Evolutionary conservation across 2,329 filamentous ascomycete genomes (phyloP).

Genomic region (Sclerotinia sclerotiorum): DNA sequence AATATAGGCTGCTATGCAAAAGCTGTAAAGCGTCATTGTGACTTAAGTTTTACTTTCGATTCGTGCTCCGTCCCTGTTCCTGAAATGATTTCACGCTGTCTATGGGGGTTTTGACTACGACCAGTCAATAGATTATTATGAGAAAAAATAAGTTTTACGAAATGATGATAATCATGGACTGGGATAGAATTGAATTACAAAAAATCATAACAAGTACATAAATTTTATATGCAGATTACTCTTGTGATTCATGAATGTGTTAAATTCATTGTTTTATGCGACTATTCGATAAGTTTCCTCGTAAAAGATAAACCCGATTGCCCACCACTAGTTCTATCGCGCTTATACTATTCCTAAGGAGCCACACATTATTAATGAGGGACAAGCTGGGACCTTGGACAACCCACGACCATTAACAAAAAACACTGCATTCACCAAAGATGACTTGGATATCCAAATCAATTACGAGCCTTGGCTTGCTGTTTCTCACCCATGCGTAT

Average conservation of each 20-base stretch:
- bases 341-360: conserved; percentile 23
- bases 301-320: neutral
- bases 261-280: neutral
- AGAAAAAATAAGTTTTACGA: conserved; percentile 26
- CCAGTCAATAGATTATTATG: conserved; percentile 19
- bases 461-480: conserved; percentile 70
- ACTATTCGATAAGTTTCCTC: neutral
- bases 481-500: conserved; percentile 86
- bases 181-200: conserved; percentile 35
- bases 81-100: conserved; percentile 33
- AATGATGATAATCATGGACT: conserved; percentile 38
- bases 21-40: conserved; percentile 64
- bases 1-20: conserved; percentile 73
- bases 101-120: conserved; percentile 31
- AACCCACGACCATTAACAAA: conserved; percentile 5
- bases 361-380: conserved; percentile 19
- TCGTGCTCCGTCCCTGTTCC: conserved; percentile 28
- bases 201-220: conserved; percentile 29
- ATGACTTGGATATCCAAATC: conserved; percentile 74
- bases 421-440: conserved; percentile 23
- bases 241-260: conserved; percentile 14
- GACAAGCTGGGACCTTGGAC: conserved; percentile 11
- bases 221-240: neutral
- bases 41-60: conserved; percentile 23
- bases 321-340: conserved; percentile 12